These are phyloP conservation scores for Diutina neorugosa DNA, from an alignment of 1,139 yeast species.

Conservation along the genomic window DNA sequence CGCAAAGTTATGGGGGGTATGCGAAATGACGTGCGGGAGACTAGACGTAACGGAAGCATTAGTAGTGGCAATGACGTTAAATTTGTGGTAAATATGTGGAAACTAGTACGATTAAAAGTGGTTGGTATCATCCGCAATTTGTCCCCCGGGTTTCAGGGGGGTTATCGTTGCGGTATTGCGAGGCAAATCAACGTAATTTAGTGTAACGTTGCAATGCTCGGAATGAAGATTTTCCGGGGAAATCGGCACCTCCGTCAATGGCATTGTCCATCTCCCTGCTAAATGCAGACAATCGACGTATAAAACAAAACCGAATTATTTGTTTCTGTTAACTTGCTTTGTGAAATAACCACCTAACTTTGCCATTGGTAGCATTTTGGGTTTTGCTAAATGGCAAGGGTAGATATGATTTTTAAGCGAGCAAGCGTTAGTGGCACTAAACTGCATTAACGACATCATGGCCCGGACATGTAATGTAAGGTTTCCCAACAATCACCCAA, in stretches of 20 bases:
- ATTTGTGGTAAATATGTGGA: too few species aligned
- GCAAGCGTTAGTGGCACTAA: neutral
- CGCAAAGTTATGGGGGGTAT: neutral
- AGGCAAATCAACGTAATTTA: too few species aligned
- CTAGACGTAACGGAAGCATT: neutral
- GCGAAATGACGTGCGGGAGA: neutral
- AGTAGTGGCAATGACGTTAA: neutral
- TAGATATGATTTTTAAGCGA: neutral
- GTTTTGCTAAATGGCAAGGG: too few species aligned
- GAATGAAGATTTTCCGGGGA: neutral
- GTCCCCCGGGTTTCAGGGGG: neutral
- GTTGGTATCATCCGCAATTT: neutral
- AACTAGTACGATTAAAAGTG: neutral
- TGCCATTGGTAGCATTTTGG: too few species aligned
- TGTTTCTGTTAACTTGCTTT: neutral
- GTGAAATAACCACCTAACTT: too few species aligned
- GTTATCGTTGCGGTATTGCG: neutral
- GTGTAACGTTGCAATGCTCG: neutral
- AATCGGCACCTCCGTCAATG: neutral
- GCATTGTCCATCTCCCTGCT: neutral
- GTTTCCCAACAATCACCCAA: neutral
- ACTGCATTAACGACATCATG: neutral
- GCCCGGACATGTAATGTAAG: neutral
- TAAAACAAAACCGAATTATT: neutral
- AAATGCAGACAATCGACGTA: neutral